A percentile compares a stretch with the other conserved stretches of the same genome.
These are phyloP conservation scores for Protea cynaroides DNA, from an alignment of 164 flowering plant genomes.

Conservation along the genomic window DNA sequence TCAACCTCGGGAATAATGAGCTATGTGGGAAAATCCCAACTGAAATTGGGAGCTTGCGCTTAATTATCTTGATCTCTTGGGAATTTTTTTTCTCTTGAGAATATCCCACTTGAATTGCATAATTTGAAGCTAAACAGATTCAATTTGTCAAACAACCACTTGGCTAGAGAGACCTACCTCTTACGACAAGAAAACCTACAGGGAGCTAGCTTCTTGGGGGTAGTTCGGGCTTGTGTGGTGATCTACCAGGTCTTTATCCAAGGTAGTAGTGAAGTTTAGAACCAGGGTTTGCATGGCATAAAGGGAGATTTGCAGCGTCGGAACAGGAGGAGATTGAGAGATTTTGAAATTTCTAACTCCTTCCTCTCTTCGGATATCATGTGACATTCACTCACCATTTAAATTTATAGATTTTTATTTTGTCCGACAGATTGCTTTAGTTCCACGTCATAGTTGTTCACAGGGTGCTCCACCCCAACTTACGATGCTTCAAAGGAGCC, in stretches of 20 bases:
- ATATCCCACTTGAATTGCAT: slow-evolving; percentile 46
- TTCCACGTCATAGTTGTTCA: no score
- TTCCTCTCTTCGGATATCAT: no score
- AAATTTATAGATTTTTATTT: no score
- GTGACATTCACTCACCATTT: no score
- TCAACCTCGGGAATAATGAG: slow-evolving; percentile 39
- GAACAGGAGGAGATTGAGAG: no score
- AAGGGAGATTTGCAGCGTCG: no score
- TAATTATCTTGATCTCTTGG: slow-evolving; percentile 61
- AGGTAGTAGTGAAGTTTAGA: slow-evolving; percentile 19
- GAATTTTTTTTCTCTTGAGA: slow-evolving; percentile 44
- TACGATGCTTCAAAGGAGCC: no score
- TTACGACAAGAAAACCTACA: slow-evolving; percentile 38
- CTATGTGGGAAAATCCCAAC: slow-evolving; percentile 47
- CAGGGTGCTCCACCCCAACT: no score
- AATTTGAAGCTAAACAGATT: slow-evolving; percentile 60
- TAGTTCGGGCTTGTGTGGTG: slow-evolving; percentile 60
- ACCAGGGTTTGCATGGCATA: slow-evolving; percentile 33
- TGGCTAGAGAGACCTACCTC: slow-evolving; percentile 52
- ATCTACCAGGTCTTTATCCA: slow-evolving; percentile 37
- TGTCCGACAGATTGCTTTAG: no score
- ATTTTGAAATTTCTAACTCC: no score
- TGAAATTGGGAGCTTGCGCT: slow-evolving; percentile 46
- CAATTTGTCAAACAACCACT: slow-evolving; percentile 49
- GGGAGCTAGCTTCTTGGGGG: slow-evolving; percentile 51